Evolutionary conservation across 202 grass and related monocot species (phyloP).

Genomic region (Brachypodium distachyon): DNA sequence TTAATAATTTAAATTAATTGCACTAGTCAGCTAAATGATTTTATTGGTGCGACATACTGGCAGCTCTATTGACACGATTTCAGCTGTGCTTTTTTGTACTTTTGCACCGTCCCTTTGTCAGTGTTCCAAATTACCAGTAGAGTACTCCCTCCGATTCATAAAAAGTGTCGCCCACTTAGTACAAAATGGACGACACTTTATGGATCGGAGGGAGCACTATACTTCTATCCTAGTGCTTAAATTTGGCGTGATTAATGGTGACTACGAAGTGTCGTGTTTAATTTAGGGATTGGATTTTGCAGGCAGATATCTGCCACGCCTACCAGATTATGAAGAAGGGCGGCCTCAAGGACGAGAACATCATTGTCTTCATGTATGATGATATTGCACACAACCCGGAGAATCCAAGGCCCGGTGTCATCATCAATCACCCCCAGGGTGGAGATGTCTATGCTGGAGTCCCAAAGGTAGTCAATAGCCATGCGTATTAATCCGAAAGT

Average conservation of each 20-base stretch:
- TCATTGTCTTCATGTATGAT: constrained; percentile 95
- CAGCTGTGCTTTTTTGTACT: not conserved
- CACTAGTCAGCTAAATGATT: not conserved
- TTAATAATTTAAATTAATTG: not conserved
- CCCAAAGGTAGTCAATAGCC: constrained; percentile 74
- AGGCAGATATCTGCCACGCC: constrained; percentile 95
- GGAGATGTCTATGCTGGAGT: constrained; percentile 90
- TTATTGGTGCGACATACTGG: not conserved
- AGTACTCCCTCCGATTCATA: no score
- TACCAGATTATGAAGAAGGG: constrained; percentile 98
- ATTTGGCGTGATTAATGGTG: not conserved
- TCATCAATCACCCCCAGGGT: constrained; percentile 90
- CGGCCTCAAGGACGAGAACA: constrained; percentile 85
- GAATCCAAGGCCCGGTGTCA: constrained; percentile 66
- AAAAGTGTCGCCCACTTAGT: no score
- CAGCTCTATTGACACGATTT: not conserved
- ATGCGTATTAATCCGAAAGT: not conserved
- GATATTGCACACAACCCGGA: constrained; percentile 73
- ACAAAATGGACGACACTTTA: no score
- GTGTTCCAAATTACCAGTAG: no score
- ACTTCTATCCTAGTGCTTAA: not conserved
- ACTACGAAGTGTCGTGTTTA: not conserved
- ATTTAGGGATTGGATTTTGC: constrained; percentile 7
- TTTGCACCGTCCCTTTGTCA: no score
- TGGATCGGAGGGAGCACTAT: no score